Evolutionary conservation across 148 eudicot species (phyloP), one percentile per base, ranked within the genome.

Genomic region (Rheum nobile): DNA sequence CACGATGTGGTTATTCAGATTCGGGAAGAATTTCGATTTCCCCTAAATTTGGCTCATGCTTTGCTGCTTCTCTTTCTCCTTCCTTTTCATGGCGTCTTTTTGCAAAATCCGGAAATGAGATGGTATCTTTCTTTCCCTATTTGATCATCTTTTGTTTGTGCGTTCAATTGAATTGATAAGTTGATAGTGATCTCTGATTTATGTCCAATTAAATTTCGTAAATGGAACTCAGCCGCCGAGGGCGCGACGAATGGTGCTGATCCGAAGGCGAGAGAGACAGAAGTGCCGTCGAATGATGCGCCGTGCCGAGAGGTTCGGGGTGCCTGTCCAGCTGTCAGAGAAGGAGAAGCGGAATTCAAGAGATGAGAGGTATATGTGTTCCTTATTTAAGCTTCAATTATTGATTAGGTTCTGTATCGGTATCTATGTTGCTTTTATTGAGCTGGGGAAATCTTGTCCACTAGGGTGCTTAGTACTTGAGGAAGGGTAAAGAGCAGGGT

Each of bases 261-360:
- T 8, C 52, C 82, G 75, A 86, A 83, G 61, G 68, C 29, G 28
- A 41, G 22, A 1, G 70, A 19, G 70, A 22, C 72, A 14, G 70
- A 69, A 7, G 73, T 81, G 11, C 19, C 82, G 3, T 82, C 75
- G n/a, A 71, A 82, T 22, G 84, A 77, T 79, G 70, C 83, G 84
- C 43, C 76, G 97, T 14, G 98, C 98, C 16, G 98, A 92, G 79
- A 79, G n/a, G n/a, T n/a, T n/a, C n/a, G n/a, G n/a, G n/a, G n/a
- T n/a, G n/a, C n/a, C n/a, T n/a, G n/a, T n/a, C n/a, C n/a, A n/a
- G n/a, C n/a, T n/a, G n/a, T n/a, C n/a, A n/a, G n/a, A n/a, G n/a
- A n/a, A n/a, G n/a, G n/a, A n/a, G n/a, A n/a, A n/a, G n/a, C n/a
- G n/a, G n/a, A n/a, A n/a, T n/a, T n/a, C n/a, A n/a, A n/a, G n/a